Evolutionary conservation across 2,329 filamentous ascomycete genomes (phyloP), one percentile per base, ranked within the genome.

Genomic region (Alternaria angustiovoidea): DNA sequence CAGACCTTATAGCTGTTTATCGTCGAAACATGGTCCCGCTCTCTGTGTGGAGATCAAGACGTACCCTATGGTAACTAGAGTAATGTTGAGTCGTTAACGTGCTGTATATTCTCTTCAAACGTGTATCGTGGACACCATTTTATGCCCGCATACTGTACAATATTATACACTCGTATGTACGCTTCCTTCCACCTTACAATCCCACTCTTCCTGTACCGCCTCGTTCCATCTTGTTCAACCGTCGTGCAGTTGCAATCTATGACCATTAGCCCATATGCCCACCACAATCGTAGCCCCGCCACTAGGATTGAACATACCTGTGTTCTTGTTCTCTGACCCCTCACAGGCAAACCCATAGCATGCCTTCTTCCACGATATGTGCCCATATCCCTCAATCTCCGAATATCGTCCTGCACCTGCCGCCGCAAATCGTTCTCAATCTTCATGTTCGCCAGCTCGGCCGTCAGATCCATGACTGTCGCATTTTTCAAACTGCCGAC

Each of bases 281-380:
- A 46, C 38, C 30, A 20, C 18, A 16, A 46, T 43, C 26, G 20
- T 38, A 32, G 28, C 14, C 44, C 22, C n/a, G 28, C 43, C 18
- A 26, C 24, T 16, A 30, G 18, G 4, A 30, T 47, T n/a, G 28
- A 28, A 57, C 69, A 43, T 55, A 88, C 87, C 83, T 91, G 94
- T 76, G 84, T 92, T 76, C 92, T 89, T 61, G 95, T 98, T 71
- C 86, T 88, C 82, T 99, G 95, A 69, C 95, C 95, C 69, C 95
- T 87, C 54, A 95, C 94, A 4, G 95, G 95, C 81, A 98, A 81
- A 62, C 90, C 88, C 90, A 98, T 94, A 58, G 94, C 94, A 83
- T 99, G 95, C 68, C 95, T 85, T 78, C 91, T 89, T 66, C 95
- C 95, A 54, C 95, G 85, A 76, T 96, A 96, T 4, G 90, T 89